phyloP scores from a whole-genome alignment of 2,329 filamentous ascomycete genomes.

The Aspergillus candidus region DNA sequence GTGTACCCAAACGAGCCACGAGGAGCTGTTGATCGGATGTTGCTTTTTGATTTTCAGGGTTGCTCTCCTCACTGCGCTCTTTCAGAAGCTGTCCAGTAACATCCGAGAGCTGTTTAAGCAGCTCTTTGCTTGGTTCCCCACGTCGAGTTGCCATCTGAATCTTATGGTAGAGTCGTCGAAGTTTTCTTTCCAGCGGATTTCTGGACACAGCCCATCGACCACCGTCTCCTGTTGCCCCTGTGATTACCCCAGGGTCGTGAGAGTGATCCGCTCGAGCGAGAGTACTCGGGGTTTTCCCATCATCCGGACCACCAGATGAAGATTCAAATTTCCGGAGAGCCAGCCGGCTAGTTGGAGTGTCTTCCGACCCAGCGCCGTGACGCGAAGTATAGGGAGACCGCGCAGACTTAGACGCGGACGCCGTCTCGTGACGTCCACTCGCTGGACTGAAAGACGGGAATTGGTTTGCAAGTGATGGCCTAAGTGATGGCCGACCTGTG shows the following conservation, averaged over 20 bases:
- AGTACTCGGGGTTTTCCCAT: too few relatives aligned
- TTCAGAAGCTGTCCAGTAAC: slow-evolving; percentile 12
- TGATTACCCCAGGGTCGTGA: not conserved
- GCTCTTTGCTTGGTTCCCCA: slow-evolving; percentile 21
- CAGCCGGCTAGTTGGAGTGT: too few relatives aligned
- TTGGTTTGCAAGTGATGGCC: too few relatives aligned
- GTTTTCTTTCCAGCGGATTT: slow-evolving; percentile 13
- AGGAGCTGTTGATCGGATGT: not conserved
- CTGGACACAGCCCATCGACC: slow-evolving; percentile 7
- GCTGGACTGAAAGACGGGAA: too few relatives aligned
- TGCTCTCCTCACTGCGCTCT: slow-evolving; percentile 6
- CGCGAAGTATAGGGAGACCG: too few relatives aligned
- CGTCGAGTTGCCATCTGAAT: slow-evolving; percentile 26
- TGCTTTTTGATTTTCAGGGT: not conserved
- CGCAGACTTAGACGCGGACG: too few relatives aligned
- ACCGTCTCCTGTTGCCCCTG: not conserved
- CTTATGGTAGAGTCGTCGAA: slow-evolving; percentile 23
- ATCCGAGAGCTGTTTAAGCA: slow-evolving; percentile 24
- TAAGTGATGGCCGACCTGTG: too few relatives aligned
- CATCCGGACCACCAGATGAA: too few relatives aligned
- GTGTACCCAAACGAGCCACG: not conserved
- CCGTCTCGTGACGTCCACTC: too few relatives aligned
- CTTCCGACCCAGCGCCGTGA: too few relatives aligned
- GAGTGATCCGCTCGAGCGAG: too few relatives aligned
- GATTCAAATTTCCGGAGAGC: too few relatives aligned